These are phyloP conservation scores for Abrus precatorius DNA, from an alignment of 306 rosid species.

Conservation along the genomic window DNA sequence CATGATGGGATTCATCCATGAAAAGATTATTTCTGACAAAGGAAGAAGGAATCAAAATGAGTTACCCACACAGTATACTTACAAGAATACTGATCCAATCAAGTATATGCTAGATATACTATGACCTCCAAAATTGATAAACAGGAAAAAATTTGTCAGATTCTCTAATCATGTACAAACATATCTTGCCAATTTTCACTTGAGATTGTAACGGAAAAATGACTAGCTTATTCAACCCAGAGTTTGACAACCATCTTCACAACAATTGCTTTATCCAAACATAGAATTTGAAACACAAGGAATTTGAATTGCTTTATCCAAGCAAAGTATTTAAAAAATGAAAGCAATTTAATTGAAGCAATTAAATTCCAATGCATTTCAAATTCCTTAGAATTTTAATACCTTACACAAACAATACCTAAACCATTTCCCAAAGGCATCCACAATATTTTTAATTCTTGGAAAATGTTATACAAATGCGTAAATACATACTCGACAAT, in stretches of 20 bases:
- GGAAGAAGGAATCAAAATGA: constrained; percentile 39
- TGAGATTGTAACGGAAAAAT: constrained; percentile 11
- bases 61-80: constrained; percentile 34
- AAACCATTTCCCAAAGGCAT: constrained; percentile 25
- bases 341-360: too few relatives aligned
- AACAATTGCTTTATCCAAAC: not conserved
- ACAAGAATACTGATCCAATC: constrained; percentile 24
- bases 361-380: too few relatives aligned
- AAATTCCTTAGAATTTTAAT: too few relatives aligned
- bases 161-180: constrained; percentile 1
- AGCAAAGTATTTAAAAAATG: too few relatives aligned
- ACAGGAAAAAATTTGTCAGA: not conserved
- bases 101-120: constrained; percentile 14
- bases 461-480: constrained; percentile 34
- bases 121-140: constrained; percentile 28
- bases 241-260: not conserved
- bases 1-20: constrained; percentile 92
- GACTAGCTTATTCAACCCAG: constrained; percentile 35
- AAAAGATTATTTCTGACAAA: constrained; percentile 65
- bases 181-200: constrained; percentile 38
- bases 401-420: not conserved
- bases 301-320: too few relatives aligned
- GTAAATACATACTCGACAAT: constrained; percentile 76
- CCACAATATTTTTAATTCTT: constrained; percentile 6
- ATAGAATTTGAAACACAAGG: too few relatives aligned